Percentiles rank a stretch among this genome's conserved stretches.
Evolutionary conservation across 2,329 filamentous ascomycete species (phyloP).

Genomic region (Elsinoe perseae): DNA sequence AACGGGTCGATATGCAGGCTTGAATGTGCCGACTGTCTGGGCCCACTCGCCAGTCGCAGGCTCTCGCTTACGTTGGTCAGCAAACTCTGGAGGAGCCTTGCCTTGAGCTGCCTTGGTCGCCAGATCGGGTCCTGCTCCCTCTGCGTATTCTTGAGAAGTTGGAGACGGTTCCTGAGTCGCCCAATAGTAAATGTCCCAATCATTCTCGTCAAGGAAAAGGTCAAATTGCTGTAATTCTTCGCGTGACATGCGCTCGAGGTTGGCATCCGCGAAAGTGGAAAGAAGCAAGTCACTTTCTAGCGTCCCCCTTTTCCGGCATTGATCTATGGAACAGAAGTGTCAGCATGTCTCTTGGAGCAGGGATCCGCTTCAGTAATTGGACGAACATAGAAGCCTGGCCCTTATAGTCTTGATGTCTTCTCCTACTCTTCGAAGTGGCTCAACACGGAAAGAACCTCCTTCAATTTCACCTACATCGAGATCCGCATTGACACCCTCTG

Average conservation of each 20-base stretch:
- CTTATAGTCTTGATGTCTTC: conserved; percentile 82
- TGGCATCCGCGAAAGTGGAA: conserved; percentile 80
- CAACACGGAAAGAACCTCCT: conserved; percentile 76
- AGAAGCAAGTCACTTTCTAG: conserved; percentile 93
- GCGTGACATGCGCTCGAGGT: conserved; percentile 65
- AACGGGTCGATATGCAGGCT: conserved; percentile 85
- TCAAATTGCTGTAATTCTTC: conserved; percentile 34
- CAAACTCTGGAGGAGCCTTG: conserved; percentile 32
- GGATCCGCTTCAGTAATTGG: conserved; percentile 17
- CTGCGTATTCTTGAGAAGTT: conserved; percentile 50
- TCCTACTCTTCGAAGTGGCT: conserved; percentile 76
- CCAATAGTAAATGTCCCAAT: conserved; percentile 99
- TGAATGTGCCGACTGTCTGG: conserved; percentile 90
- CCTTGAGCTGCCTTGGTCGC: conserved; percentile 41
- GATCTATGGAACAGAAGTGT: conserved; percentile 52
- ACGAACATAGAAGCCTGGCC: conserved; percentile 68
- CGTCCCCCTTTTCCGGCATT: conserved; percentile 91
- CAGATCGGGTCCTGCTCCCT: conserved; percentile 41
- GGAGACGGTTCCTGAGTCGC: conserved; percentile 72
- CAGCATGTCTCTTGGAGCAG: conserved; percentile 18
- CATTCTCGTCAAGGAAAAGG: conserved; percentile 68
- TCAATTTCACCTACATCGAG: conserved; percentile 80
- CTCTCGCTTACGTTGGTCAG: conserved; percentile 33
- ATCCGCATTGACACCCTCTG: conserved; percentile 50
- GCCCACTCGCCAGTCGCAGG: conserved; percentile 76